These are phyloP conservation scores for Leccinellum rugosiceps DNA, from an alignment of 768 basidiomycete species.

Conservation along the genomic window DNA sequence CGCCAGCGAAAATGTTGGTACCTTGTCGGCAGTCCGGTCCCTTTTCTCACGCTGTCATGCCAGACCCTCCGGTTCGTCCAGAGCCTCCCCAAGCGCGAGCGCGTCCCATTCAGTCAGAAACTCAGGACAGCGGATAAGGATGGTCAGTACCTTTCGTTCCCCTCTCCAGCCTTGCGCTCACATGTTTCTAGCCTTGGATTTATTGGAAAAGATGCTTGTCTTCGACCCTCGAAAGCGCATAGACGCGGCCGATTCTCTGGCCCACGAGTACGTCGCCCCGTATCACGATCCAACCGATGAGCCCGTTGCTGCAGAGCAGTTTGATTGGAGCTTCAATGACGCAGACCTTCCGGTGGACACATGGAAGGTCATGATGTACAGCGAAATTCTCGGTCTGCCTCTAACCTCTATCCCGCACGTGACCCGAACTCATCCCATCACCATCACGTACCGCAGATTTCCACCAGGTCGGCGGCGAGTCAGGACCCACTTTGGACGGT, in stretches of 20 bases:
- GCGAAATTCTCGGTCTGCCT: conserved; percentile 85
- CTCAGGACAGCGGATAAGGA: conserved; percentile 83
- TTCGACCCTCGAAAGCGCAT: conserved; percentile 98
- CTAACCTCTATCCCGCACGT: not conserved
- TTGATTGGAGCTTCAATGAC: conserved; percentile 99
- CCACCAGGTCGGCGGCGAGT: conserved; percentile 66
- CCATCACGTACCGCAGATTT: conserved; percentile 50
- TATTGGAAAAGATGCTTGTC: conserved; percentile 98
- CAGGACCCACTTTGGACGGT: conserved; percentile 33
- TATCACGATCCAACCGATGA: conserved; percentile 99
- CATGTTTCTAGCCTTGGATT: conserved; percentile 68
- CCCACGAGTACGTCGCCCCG: conserved; percentile 91
- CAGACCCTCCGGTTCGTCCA: conserved; percentile 99
- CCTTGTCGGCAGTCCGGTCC: not conserved
- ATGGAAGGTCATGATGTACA: conserved; percentile 99
- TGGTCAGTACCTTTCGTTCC: conserved; percentile 46
- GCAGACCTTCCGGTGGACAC: conserved; percentile 97
- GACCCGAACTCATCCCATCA: not conserved
- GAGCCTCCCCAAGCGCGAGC: conserved; percentile 92
- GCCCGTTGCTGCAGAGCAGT: conserved; percentile 88
- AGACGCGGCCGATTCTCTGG: conserved; percentile 86
- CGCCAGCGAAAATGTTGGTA: conserved; percentile 89
- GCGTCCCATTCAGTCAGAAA: conserved; percentile 93
- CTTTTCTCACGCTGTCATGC: conserved; percentile 12
- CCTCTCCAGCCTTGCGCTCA: conserved; percentile 2